Percentiles rank a stretch among this genome's conserved stretches.
Evolutionary conservation across 108 stramenopile genomes (phyloP).

Genomic region (Fistulifera pelliculosa): DNA sequence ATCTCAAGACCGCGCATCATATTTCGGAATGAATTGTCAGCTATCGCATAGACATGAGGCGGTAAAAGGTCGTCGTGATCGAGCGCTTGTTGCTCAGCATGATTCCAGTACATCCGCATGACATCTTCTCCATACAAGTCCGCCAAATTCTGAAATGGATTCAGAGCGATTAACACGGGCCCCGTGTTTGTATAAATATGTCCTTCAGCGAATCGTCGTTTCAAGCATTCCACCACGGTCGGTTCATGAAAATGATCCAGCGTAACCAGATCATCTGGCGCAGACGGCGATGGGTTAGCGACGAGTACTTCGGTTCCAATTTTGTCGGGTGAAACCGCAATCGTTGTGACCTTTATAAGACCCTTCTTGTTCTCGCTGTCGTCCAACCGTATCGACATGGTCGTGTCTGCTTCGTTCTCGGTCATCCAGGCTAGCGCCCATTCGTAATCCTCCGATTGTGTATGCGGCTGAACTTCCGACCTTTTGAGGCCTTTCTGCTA

Average conservation of each 20-base stretch:
- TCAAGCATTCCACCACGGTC: slow-evolving; percentile 63
- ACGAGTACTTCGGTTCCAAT: slow-evolving; percentile 2
- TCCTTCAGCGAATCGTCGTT: slow-evolving; percentile 41
- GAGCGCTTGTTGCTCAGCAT: slow-evolving; percentile 13
- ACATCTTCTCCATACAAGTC: slow-evolving; percentile 30
- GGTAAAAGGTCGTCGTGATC: slow-evolving; percentile 19
- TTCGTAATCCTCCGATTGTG: neutral
- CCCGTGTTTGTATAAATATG: slow-evolving; percentile 82
- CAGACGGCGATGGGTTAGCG: neutral
- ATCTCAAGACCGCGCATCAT: slow-evolving; percentile 57
- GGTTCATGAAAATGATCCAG: slow-evolving; percentile 56
- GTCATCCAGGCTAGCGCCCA: neutral
- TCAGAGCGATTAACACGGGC: slow-evolving; percentile 77
- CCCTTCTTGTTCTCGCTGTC: neutral
- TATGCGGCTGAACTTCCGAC: neutral
- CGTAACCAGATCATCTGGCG: slow-evolving; percentile 44
- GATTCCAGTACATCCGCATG: slow-evolving; percentile 46
- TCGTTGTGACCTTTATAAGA: neutral
- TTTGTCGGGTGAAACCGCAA: neutral
- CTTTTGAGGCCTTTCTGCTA: neutral
- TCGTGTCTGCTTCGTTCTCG: neutral
- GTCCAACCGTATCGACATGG: neutral
- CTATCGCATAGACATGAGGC: slow-evolving; percentile 84
- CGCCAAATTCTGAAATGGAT: slow-evolving; percentile 74
- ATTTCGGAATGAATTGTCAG: slow-evolving; percentile 60